Conservation (phyloP, 2,329 filamentous ascomycete genomes). For the Botryotinia calthae region DNA sequence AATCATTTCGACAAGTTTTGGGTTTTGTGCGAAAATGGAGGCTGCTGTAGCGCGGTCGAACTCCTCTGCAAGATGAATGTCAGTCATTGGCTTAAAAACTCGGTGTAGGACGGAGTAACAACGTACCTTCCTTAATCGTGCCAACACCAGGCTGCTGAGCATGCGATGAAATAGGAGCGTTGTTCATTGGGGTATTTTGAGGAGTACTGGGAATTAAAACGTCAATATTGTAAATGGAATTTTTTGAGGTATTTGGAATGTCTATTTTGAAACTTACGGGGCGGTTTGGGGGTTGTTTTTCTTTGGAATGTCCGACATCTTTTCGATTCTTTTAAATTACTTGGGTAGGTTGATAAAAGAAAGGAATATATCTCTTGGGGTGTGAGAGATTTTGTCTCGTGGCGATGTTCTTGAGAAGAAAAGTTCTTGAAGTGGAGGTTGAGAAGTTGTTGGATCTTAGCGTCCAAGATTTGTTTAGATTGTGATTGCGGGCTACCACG, state of each 20-base stretch:
- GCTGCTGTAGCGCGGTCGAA: conserved; percentile 83
- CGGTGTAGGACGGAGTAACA: conserved; percentile 37
- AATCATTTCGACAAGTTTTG: conserved; percentile 93
- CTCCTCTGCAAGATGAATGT: conserved; percentile 62
- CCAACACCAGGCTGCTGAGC: conserved; percentile 91
- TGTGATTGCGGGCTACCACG: conserved; percentile 21
- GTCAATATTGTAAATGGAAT: conserved; percentile 7
- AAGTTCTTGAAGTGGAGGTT: conserved; percentile 22
- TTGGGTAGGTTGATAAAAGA: conserved; percentile 9
- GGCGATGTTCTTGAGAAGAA: conserved; percentile 19
- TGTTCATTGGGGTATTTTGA: conserved; percentile 94
- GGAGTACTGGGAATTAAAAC: conserved; percentile 67
- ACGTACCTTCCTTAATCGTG: conserved; percentile 94
- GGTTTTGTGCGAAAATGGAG: conserved; percentile 93
- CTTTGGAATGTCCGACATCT: conserved; percentile 64
- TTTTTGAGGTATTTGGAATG: conserved; percentile 10
- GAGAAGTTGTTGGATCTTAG: conserved; percentile 23
- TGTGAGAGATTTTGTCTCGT: conserved; percentile 20
- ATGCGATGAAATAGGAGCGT: conserved; percentile 95
- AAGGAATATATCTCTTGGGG: conserved; percentile 3
- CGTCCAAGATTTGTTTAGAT: conserved; percentile 21
- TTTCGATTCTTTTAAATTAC: conserved; percentile 23
- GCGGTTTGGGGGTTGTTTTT: conserved; percentile 58
- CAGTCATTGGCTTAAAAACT: conserved; percentile 31
- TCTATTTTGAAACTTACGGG: conserved; percentile 52